These are phyloP conservation scores for Agrocybe praecox DNA, from an alignment of 768 basidiomycete species.

Conservation along the genomic window DNA sequence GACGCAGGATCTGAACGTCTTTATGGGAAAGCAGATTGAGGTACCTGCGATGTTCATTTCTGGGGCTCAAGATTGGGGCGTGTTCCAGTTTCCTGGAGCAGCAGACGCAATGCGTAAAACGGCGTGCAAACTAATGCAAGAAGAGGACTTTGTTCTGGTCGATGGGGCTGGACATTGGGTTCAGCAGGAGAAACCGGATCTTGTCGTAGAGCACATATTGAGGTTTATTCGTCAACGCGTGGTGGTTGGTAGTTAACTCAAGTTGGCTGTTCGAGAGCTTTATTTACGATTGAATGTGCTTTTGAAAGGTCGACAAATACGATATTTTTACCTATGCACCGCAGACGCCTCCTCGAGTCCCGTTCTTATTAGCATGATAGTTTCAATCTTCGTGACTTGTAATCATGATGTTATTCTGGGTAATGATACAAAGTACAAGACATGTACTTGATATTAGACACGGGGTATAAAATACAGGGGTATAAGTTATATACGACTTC, in stretches of 20 bases:
- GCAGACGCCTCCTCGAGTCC: too few species aligned
- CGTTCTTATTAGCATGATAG: too few species aligned
- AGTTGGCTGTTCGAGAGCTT: too few species aligned
- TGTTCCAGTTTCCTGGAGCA: constrained; percentile 55
- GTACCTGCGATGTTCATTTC: constrained; percentile 61
- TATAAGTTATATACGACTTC: neutral
- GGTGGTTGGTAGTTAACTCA: too few species aligned
- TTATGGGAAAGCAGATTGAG: constrained; percentile 45
- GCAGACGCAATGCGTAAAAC: constrained; percentile 44
- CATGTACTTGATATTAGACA: too few species aligned
- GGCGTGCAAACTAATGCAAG: constrained; percentile 35
- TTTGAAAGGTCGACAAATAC: too few species aligned
- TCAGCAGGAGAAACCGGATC: constrained; percentile 54
- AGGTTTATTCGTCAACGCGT: constrained; percentile 31
- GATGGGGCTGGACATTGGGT: constrained; percentile 67
- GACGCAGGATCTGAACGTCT: constrained; percentile 43
- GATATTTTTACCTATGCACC: too few species aligned
- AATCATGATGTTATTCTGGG: too few species aligned
- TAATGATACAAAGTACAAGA: neutral
- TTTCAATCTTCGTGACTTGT: too few species aligned
- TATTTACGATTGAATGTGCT: too few species aligned
- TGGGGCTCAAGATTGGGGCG: constrained; percentile 62
- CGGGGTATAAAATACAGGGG: too few species aligned
- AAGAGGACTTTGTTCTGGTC: constrained; percentile 52
- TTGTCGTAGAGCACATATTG: constrained; percentile 40